Base-by-base conservation (phyloP, 306 rosid species). In the Oemleria cerasiformis region DNA sequence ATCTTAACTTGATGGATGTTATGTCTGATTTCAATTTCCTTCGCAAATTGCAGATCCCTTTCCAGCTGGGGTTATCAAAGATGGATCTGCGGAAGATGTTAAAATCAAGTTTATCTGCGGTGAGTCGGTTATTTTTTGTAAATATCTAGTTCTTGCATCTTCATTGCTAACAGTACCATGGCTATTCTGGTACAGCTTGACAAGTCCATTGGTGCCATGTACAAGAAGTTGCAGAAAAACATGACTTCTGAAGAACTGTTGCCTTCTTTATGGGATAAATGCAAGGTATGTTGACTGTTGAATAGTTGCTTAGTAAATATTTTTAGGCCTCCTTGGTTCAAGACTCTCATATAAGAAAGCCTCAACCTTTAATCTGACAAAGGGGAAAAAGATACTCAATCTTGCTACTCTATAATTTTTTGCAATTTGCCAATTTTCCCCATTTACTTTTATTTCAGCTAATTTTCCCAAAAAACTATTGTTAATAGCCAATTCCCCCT, bases 191-290 rank as follows among this genome's bases (percentile, higher is more conserved):
- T 59, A 56, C 78, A 94, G 98, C 86, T 91, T 73, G 99, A 94
- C 84, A 94, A 83, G 86, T 87, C 92, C 71, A 77, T 94, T 70
- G 69, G 66, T 55, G 87, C 89, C 2, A 94, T 94, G 99, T 86
- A 87, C 65, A 94, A 94, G 92, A 94, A 85, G 86, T 78, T 94
- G 84, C 99, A 94, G 81, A 94, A 94, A 85, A 91, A 94, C 74
- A 82, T 94, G 88, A 94, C 97, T 21, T 87, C 92, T 9, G 99
- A 94, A 86, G 96, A 94, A 81, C 81, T 94, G n/a, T 73, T 94
- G 73, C 99, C 99, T 74, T 91, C 99, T 65, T 80, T 94, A 67
- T 94, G 99, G 99, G 96, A 94, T 55, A 94, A 91, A 76, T 94
- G 99, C 97, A 94, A 94, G 97, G 99, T 91, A 82, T 30, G 75